Conservation (phyloP, 2,329 filamentous ascomycete genomes). For the Cordyceps militaris region DNA sequence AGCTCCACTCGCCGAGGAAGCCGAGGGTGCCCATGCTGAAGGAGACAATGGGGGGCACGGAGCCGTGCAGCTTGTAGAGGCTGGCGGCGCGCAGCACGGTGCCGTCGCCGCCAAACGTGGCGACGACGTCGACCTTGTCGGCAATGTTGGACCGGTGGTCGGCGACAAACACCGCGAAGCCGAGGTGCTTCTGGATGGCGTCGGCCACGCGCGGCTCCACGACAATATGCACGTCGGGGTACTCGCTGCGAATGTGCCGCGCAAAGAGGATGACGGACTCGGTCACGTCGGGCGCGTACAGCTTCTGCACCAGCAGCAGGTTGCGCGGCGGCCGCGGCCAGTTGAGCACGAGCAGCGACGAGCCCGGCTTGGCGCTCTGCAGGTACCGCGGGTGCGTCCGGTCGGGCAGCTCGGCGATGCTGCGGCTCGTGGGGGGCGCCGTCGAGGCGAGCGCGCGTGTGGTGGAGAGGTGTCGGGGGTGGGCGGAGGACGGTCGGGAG, state of each 20-base stretch:
- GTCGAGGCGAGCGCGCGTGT: background rate
- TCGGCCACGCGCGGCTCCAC: constrained; percentile 72
- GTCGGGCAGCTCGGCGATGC: constrained; percentile 27
- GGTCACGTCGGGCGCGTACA: constrained; percentile 47
- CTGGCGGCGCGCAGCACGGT: constrained; percentile 82
- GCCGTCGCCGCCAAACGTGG: constrained; percentile 88
- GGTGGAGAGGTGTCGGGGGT: background rate
- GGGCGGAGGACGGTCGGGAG: background rate
- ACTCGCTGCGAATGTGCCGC: constrained; percentile 70
- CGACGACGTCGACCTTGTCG: constrained; percentile 77
- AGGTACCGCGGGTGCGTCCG: constrained; percentile 31
- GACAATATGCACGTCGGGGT: constrained; percentile 73
- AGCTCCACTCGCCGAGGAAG: constrained; percentile 95
- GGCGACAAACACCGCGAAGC: constrained; percentile 65
- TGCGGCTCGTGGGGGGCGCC: constrained; percentile 20
- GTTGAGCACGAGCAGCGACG: constrained; percentile 48
- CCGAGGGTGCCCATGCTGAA: constrained; percentile 97
- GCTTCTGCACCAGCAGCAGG: constrained; percentile 52
- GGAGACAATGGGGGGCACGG: constrained; percentile 83
- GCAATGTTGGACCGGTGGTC: constrained; percentile 51
- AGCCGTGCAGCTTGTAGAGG: constrained; percentile 58
- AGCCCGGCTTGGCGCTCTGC: constrained; percentile 37
- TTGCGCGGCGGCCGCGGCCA: constrained; percentile 50
- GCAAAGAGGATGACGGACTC: constrained; percentile 48
- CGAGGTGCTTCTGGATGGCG: constrained; percentile 61